phyloP scores from a whole-genome alignment of 495 filamentous ascomycete genomes.

The Neurospora sp. region DNA sequence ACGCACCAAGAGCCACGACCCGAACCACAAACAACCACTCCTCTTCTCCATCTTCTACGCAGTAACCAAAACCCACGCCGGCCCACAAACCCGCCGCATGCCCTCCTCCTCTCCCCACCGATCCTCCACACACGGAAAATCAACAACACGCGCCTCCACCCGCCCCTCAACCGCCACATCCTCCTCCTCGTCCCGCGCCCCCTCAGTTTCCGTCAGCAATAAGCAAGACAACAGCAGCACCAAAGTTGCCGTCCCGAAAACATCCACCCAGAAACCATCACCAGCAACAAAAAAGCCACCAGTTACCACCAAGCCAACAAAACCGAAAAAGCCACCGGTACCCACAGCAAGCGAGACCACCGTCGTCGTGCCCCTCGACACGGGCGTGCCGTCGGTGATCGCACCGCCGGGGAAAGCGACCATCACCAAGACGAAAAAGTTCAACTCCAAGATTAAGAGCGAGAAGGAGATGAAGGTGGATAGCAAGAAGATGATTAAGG shows the following conservation, averaged over 20 bases:
- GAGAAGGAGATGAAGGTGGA: slow-evolving; percentile 20
- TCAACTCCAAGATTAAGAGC: slow-evolving; percentile 11
- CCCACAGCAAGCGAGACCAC: neutral
- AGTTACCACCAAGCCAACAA: neutral
- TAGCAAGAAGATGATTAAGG: slow-evolving; percentile 11
- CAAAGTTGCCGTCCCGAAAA: neutral
- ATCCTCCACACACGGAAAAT: neutral
- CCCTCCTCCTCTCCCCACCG: neutral
- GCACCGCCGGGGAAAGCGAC: neutral
- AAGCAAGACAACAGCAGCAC: neutral
- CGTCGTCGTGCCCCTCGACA: neutral
- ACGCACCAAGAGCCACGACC: neutral
- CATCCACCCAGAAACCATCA: neutral
- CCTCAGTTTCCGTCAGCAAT: neutral
- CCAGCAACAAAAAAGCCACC: neutral
- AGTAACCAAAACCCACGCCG: neutral
- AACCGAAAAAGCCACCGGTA: neutral
- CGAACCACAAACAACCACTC: neutral
- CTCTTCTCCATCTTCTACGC: neutral
- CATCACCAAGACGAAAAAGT: slow-evolving; percentile 5
- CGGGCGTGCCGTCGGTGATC: neutral
- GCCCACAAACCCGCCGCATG: neutral
- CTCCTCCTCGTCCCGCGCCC: neutral
- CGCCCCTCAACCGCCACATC: neutral
- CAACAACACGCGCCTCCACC: neutral